Evolutionary conservation across 1,284 basidiomycete genomes (phyloP).

Genomic region (Ustilago shanxiensis): DNA sequence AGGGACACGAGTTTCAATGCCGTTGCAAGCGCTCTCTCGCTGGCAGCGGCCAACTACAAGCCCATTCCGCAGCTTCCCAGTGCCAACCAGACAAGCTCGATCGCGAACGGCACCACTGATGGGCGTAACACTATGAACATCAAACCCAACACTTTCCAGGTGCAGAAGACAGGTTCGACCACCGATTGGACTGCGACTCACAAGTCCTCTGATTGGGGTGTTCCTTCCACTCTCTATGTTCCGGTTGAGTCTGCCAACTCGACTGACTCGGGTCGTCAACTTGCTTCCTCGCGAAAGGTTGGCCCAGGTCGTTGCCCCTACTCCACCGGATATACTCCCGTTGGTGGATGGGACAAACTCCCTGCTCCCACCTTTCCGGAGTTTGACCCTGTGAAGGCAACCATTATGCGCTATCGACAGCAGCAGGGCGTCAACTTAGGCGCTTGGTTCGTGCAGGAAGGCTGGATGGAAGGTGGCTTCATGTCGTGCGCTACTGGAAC

Average conservation of each 20-base stretch:
- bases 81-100: constrained; percentile 23
- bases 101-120: background rate
- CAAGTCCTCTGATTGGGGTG: constrained; percentile 57
- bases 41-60: constrained; percentile 69
- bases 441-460: constrained; percentile 77
- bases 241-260: constrained; percentile 36
- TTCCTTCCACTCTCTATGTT: constrained; percentile 55
- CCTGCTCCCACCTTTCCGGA: constrained; percentile 55
- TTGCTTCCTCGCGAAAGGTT: constrained; percentile 47
- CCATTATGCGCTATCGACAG: constrained; percentile 65
- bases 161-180: constrained; percentile 34
- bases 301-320: constrained; percentile 62
- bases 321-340: constrained; percentile 60
- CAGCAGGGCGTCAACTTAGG: constrained; percentile 64
- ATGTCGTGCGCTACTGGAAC: constrained; percentile 77
- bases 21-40: constrained; percentile 61
- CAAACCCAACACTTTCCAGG: constrained; percentile 43
- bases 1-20: constrained; percentile 47
- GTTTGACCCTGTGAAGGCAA: constrained; percentile 65
- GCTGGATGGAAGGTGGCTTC: constrained; percentile 81
- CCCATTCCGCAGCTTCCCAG: constrained; percentile 62
- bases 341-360: constrained; percentile 54
- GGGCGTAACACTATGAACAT: constrained; percentile 26
- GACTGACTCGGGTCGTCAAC: constrained; percentile 29
- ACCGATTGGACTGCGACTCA: constrained; percentile 36